A percentile compares a stretch with the other conserved stretches of the same genome.
These are phyloP conservation scores for Pseudopyrenochaeta lycopersici DNA, from an alignment of 2,329 filamentous ascomycete species.

Conservation along the genomic window DNA sequence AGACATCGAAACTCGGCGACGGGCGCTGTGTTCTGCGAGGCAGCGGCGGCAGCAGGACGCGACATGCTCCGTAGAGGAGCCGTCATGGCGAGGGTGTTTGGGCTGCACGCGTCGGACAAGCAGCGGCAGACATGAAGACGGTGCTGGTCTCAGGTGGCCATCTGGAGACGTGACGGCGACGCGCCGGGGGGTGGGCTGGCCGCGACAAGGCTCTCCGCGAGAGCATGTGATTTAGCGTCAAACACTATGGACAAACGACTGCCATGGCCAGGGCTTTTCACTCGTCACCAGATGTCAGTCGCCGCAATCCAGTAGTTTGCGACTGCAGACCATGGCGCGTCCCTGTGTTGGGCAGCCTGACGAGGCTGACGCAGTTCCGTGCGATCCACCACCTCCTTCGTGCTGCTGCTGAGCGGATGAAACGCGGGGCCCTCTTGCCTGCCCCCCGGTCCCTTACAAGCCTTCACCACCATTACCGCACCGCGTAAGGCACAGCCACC, in stretches of 20 bases:
- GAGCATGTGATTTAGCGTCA: slow-evolving; percentile 18
- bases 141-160: slow-evolving; percentile 5
- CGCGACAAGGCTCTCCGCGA: slow-evolving; percentile 11
- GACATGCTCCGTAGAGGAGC: slow-evolving; percentile 33
- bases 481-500: slow-evolving; percentile 29
- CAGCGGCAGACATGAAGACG: slow-evolving; percentile 10
- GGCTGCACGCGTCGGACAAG: slow-evolving; percentile 14
- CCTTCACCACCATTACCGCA: slow-evolving; percentile 27
- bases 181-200: slow-evolving; percentile 11
- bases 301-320: not conserved
- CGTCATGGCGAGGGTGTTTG: slow-evolving; percentile 31
- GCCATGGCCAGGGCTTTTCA: not conserved
- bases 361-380: slow-evolving; percentile 8
- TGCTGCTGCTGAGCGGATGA: slow-evolving; percentile 14
- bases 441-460: slow-evolving; percentile 18
- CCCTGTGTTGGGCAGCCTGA: slow-evolving; percentile 5
- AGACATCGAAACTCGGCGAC: slow-evolving; percentile 87
- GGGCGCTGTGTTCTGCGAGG: slow-evolving; percentile 71
- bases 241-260: not conserved
- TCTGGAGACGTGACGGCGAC: slow-evolving; percentile 10
- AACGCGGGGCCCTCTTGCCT: slow-evolving; percentile 32
- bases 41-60: slow-evolving; percentile 49
- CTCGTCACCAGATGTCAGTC: not conserved
- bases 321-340: slow-evolving; percentile 7
- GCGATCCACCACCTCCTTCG: not conserved